Conservation (phyloP, 257 asterid species). For the Pogostemon cablin region DNA sequence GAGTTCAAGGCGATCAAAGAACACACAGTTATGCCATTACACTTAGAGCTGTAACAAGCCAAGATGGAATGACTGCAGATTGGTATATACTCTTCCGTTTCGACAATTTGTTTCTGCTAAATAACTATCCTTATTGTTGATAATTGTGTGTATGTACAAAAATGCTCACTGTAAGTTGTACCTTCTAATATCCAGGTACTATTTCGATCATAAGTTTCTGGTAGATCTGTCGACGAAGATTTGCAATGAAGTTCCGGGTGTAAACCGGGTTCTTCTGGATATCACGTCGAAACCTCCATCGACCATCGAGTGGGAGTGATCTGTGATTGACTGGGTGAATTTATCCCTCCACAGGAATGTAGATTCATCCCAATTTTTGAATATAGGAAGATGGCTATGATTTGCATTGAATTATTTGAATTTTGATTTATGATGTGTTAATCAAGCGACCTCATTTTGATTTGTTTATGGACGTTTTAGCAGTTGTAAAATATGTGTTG, state of each 20-base stretch:
- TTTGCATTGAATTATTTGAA: constrained; percentile 10
- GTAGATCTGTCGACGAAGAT: constrained; percentile 80
- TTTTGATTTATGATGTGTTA: constrained; percentile 27
- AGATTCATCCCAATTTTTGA: constrained; percentile 1
- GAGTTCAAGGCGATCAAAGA: constrained; percentile 99
- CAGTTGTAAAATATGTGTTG: background rate
- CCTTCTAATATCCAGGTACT: constrained; percentile 62
- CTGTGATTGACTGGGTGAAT: background rate
- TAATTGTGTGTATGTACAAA: background rate
- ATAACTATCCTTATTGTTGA: background rate
- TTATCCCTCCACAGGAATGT: background rate
- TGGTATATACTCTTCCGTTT: constrained; percentile 48
- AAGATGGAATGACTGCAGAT: constrained; percentile 99
- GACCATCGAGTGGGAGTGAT: constrained; percentile 95
- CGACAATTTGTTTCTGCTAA: background rate
- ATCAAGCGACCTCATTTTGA: constrained; percentile 3
- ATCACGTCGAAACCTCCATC: constrained; percentile 99
- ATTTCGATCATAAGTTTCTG: constrained; percentile 84
- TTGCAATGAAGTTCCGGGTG: constrained; percentile 90
- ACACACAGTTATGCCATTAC: constrained; percentile 90
- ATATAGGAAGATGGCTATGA: background rate
- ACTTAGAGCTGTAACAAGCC: constrained; percentile 96
- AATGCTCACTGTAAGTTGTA: background rate
- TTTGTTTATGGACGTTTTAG: background rate
- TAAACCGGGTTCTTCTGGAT: constrained; percentile 95